A percentile compares a stretch with the other conserved stretches of the same genome.
Conservation (phyloP, 768 basidiomycete species). For the Trametes coccinea region DNA sequence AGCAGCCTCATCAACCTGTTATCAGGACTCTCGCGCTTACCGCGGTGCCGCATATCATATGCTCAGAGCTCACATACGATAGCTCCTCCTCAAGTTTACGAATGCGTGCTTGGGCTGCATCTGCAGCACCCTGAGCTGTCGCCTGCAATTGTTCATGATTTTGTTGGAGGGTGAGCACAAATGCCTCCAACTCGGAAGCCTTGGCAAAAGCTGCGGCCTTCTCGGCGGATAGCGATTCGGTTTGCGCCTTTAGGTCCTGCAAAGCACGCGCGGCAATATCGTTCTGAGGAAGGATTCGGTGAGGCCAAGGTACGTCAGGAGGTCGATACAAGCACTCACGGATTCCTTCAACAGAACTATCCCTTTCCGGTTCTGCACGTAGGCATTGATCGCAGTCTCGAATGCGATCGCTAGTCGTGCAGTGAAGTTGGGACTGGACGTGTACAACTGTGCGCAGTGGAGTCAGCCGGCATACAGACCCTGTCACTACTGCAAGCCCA, state of each 20-base stretch:
- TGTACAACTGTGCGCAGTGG: background rate
- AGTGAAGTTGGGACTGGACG: background rate
- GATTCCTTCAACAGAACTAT: background rate
- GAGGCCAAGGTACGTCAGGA: background rate
- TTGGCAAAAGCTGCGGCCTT: background rate
- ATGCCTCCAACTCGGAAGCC: background rate
- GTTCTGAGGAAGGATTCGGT: background rate
- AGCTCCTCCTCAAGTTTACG: conserved; percentile 1
- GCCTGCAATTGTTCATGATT: background rate
- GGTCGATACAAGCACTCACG: too few relatives aligned
- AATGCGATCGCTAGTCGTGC: background rate
- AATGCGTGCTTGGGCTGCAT: background rate
- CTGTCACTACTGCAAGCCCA: too few relatives aligned
- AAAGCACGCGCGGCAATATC: background rate
- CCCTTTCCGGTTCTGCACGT: background rate
- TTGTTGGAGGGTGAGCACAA: background rate
- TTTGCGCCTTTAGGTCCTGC: background rate
- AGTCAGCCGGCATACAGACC: background rate
- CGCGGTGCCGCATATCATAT: background rate
- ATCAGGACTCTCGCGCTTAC: background rate
- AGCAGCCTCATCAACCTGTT: background rate
- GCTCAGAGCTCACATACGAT: background rate
- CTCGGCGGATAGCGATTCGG: background rate
- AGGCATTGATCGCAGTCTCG: background rate
- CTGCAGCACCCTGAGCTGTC: background rate